Base-by-base conservation (phyloP, 352 stramenopile species). In the Peronospora destructor region DNA sequence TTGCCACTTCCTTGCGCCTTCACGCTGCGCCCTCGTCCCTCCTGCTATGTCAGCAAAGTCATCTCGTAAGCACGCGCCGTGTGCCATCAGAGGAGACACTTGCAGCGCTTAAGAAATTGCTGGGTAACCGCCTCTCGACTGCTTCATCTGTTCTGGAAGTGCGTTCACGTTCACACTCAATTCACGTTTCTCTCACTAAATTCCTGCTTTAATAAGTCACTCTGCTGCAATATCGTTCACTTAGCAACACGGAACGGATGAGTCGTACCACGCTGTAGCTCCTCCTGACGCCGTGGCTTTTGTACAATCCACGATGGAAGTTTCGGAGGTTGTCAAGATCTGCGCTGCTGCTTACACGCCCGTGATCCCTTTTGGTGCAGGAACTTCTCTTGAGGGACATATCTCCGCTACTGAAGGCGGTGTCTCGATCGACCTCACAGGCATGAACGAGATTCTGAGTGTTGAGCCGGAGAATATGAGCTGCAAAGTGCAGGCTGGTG, bases 331-430 rank as follows among this genome's bases (percentile, higher is more conserved):
- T 46, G 56, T 98, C 26, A 89, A 92, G 61, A 85, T 95, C 50
- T 98, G 92, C 57, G 53, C 75, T 29, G 62, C 79, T 16, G 56
- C 73, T 39, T 30, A 49, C 44, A 95, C 95, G 33, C 89, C 95
- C 10, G 83, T 98, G 13, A 96, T 98, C 51, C 84, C 95, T 5
- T 99, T 97, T 71, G 96, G 94, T 26, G 87, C 76, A 2, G 94
- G 82, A 0, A 85, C 82, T 29, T 97, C 83, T 16, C 66, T 99
- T 1, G 96, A 99, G 72, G 96, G 96, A 9, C 96, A 99, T 65
- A 92, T 98, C n/a, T 86, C 80, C 6, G 80, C 92, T 17, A 71
- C 90, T 5, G 50, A 87, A 34, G 89, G 91, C 19, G 91, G 88
- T 23, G 78, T 98, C 12, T 95, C 87, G 40, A 68, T 99, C 28